Base-by-base conservation (phyloP, 75 land plant genomes). In the Selaginella tamariscina region DNA sequence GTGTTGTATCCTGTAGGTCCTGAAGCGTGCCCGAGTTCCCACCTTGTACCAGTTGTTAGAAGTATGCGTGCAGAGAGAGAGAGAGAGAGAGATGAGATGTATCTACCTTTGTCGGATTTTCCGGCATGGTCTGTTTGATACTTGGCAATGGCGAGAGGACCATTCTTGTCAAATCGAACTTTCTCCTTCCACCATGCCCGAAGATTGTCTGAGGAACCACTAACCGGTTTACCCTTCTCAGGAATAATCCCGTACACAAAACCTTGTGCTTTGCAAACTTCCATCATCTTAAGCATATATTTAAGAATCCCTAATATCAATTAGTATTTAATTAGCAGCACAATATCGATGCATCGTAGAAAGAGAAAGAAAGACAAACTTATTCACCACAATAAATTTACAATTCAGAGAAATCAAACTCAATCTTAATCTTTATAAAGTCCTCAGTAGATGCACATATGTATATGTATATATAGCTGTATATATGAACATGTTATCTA, bases 1-100 rank as follows among this genome's bases (percentile, higher is more conserved):
- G 68, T 0, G 88, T 86, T 0, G 89, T 86, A 56, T 86, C 87
- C 65, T 82, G 89, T 18, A 86, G 80, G 74, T 86, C 89, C 31
- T 84, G 89, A 56, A 86, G 70, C 11, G 88, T 74, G 56, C 23
- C 71, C 81, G 27, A 72, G 79, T 0, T 32, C 65, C 71, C 1
- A 15, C 31, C 27, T n/a, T n/a, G n/a, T n/a, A n/a, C n/a, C n/a
- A 5, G 49, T 39, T 15, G 49, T 39, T 15, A 5, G 49, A 5
- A 39, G 15, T 39, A 15, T 15, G 11, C 49, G 5, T 5, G 49
- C 49, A 5, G 49, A 5, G 49, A 5, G 5, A 5, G 11, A 39
- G 49, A 5, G 5, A 5, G 5, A 5, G 11, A 5, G 5, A 5
- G 11, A 5, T 5, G 49, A 39, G 15, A 15, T 5, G 15, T 39